Evolutionary conservation across 768 basidiomycete genomes (phyloP).

Genomic region (Coprinellus aureogranulatus): DNA sequence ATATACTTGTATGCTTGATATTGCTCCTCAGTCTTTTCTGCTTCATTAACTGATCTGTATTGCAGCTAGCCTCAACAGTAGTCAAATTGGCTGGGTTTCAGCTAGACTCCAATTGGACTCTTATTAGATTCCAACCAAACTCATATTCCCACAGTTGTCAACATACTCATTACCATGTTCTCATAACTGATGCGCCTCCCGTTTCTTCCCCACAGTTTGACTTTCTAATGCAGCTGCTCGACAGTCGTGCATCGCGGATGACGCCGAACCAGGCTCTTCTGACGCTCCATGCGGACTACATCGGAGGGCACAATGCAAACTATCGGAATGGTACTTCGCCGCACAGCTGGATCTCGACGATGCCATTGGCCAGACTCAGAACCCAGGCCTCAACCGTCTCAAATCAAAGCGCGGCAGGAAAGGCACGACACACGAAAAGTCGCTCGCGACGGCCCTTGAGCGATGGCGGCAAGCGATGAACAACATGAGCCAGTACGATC

Average conservation of each 20-base stretch:
- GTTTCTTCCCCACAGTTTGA: conserved; percentile 66
- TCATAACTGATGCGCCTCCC: conserved; percentile 13
- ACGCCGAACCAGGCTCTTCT: conserved; percentile 92
- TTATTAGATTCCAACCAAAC: too few relatives aligned
- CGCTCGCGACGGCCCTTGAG: conserved; percentile 78
- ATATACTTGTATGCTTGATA: too few relatives aligned
- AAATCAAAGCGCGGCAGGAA: conserved; percentile 59
- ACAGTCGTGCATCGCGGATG: conserved; percentile 96
- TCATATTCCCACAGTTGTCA: too few relatives aligned
- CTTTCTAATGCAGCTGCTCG: conserved; percentile 95
- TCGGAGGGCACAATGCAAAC: conserved; percentile 97
- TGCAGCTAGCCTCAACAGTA: background rate
- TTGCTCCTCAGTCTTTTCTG: too few relatives aligned
- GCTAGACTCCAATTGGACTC: too few relatives aligned
- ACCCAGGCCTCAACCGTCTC: conserved; percentile 85
- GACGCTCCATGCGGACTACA: conserved; percentile 97
- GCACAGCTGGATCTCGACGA: conserved; percentile 98
- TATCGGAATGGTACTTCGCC: conserved; percentile 99
- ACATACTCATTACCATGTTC: too few relatives aligned
- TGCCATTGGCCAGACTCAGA: conserved; percentile 88
- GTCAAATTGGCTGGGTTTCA: too few relatives aligned
- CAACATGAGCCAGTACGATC: conserved; percentile 97
- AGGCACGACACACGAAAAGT: conserved; percentile 56
- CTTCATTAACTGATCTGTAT: too few relatives aligned
- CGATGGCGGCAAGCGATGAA: conserved; percentile 98